Evolutionary conservation across 164 flowering plant species (phyloP).

Genomic region (Sedum album): DNA sequence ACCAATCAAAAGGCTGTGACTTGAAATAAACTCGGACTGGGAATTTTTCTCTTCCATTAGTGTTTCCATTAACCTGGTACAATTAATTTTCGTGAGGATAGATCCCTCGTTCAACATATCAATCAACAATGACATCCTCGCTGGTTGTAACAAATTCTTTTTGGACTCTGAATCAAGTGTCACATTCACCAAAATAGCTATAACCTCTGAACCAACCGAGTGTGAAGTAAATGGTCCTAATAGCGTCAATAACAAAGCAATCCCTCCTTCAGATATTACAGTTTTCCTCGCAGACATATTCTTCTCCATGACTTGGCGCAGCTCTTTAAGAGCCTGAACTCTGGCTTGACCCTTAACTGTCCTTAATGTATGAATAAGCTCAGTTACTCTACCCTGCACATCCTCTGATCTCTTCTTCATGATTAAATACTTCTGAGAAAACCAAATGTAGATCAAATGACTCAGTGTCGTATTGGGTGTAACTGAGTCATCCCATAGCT

Average conservation of each 20-base stretch:
- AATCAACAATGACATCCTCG: conserved; percentile 65
- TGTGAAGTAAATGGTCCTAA: conserved; percentile 84
- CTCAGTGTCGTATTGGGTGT: conserved; percentile 54
- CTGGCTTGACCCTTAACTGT: conserved; percentile 78
- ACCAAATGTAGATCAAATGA: conserved; percentile 33
- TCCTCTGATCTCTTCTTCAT: conserved; percentile 79
- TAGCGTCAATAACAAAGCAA: conserved; percentile 43
- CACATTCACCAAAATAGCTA: conserved; percentile 68
- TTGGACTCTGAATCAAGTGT: conserved; percentile 55
- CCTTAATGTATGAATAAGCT: conserved; percentile 62
- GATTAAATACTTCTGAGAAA: conserved; percentile 45
- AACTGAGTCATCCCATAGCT: conserved; percentile 57
- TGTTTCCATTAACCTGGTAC: conserved; percentile 47
- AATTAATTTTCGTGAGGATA: conserved; percentile 68
- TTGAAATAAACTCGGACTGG: conserved; percentile 49
- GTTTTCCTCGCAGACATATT: conserved; percentile 60
- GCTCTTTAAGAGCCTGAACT: conserved; percentile 68
- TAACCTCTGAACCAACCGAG: conserved; percentile 74
- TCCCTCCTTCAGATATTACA: conserved; percentile 61
- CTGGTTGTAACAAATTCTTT: conserved; percentile 61
- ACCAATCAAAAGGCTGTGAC: conserved; percentile 74
- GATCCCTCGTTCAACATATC: conserved; percentile 88
- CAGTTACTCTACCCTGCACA: conserved; percentile 66
- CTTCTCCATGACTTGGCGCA: conserved; percentile 38
- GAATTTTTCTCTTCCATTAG: conserved; percentile 64